Percentiles rank a stretch among this genome's conserved stretches.
Conservation (phyloP, 129 eudicot species). For the Mikania micrantha region DNA sequence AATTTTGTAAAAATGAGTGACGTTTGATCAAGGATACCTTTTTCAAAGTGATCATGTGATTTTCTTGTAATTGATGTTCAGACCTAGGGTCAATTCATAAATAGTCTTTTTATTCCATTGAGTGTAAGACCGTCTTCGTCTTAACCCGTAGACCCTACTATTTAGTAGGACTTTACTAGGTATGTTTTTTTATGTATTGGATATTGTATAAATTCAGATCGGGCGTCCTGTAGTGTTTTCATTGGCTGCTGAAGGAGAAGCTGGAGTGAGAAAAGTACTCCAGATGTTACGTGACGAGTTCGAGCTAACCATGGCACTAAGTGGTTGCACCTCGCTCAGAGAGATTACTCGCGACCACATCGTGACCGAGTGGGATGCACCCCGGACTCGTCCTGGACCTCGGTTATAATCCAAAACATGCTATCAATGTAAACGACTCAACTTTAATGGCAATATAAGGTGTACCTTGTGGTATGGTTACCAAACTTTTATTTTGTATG, state of each 20-base stretch:
- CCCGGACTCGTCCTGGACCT: constrained; percentile 48
- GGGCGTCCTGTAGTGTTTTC: constrained; percentile 87
- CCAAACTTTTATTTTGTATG: constrained; percentile 25
- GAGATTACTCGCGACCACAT: constrained; percentile 84
- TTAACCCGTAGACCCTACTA: no score
- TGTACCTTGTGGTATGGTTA: constrained; percentile 20
- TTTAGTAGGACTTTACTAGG: no score
- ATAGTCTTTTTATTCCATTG: no score
- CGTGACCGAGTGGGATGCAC: constrained; percentile 79
- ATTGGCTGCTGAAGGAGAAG: constrained; percentile 96
- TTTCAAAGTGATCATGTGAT: not conserved
- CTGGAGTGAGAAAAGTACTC: constrained; percentile 81
- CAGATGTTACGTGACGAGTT: constrained; percentile 89
- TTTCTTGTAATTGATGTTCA: no score
- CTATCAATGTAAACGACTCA: not conserved
- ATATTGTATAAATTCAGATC: constrained; percentile 44
- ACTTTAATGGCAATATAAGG: constrained; percentile 14
- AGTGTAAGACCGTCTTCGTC: no score
- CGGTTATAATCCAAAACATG: constrained; percentile 35
- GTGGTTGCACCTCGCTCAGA: constrained; percentile 69
- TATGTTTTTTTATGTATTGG: no score
- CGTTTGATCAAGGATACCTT: not conserved
- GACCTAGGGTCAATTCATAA: no score
- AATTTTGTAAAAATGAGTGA: not conserved
- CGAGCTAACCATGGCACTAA: constrained; percentile 91